Percentiles rank a stretch among this genome's conserved stretches.
phyloP scores from a whole-genome alignment of 306 rosid genomes.

The Cucurbita pepo region DNA sequence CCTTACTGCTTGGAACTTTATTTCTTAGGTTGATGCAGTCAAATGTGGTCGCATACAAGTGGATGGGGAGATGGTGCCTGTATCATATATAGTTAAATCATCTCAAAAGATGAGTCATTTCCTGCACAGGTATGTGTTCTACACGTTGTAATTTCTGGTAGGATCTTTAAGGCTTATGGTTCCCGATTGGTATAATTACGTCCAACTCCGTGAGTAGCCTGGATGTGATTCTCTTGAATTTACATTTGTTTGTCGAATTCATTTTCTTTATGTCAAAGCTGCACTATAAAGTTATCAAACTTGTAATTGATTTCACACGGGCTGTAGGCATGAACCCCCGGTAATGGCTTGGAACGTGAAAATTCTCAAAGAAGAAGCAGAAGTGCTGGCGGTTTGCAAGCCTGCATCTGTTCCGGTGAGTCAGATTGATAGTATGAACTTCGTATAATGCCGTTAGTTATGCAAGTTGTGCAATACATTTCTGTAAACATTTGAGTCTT shows the following conservation, averaged over 20 bases:
- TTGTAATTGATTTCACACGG: conserved; percentile 16
- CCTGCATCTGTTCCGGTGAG: conserved; percentile 89
- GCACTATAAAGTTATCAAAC: conserved; percentile 9
- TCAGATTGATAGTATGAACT: conserved; percentile 1
- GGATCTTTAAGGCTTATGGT: background rate
- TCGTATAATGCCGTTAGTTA: background rate
- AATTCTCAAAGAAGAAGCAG: conserved; percentile 38
- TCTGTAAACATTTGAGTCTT: background rate
- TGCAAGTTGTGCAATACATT: background rate
- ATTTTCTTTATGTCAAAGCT: background rate
- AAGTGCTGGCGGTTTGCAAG: conserved; percentile 64
- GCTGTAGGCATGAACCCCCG: conserved; percentile 83
- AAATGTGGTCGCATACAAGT: conserved; percentile 44
- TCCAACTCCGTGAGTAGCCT: background rate
- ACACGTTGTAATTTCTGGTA: background rate
- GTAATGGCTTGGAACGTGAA: conserved; percentile 52
- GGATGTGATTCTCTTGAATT: background rate
- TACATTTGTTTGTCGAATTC: background rate
- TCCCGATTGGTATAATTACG: background rate
- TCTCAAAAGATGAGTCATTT: conserved; percentile 80
- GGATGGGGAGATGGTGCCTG: conserved; percentile 33
- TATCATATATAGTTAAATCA: conserved; percentile 35
- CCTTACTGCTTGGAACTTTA: background rate
- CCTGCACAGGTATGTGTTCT: conserved; percentile 51
- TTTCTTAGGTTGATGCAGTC: conserved; percentile 35